A percentile compares a stretch with the other conserved stretches of the same genome.
Conservation (phyloP, 768 basidiomycete species). For the Rhodotorula toruloides region DNA sequence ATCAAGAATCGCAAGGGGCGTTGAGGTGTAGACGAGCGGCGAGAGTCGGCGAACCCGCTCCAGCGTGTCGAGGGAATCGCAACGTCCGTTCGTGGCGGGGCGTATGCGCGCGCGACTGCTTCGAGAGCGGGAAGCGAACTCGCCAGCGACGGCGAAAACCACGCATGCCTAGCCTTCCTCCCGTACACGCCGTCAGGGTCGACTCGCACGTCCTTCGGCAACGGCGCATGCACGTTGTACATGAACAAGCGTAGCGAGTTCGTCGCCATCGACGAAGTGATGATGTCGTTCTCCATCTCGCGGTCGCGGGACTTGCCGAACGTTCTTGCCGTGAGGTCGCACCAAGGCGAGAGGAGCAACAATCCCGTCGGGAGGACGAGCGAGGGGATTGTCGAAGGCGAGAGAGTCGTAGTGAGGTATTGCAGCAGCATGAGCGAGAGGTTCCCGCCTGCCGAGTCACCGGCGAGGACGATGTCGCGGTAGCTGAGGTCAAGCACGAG, state of each 20-base stretch:
- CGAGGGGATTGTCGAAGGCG: not conserved
- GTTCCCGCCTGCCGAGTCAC: conserved; percentile 38
- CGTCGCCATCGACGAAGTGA: conserved; percentile 21
- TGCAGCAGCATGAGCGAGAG: conserved; percentile 32
- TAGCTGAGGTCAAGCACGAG: conserved; percentile 36
- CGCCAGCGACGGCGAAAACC: conserved; percentile 24
- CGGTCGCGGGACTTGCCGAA: not conserved
- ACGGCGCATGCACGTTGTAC: not conserved
- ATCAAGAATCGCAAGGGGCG: conserved; percentile 26
- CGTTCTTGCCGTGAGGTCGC: conserved; percentile 29
- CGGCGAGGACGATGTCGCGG: conserved; percentile 31
- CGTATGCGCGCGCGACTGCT: not conserved
- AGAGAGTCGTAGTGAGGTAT: conserved; percentile 27
- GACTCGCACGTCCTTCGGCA: not conserved
- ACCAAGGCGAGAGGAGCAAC: conserved; percentile 37
- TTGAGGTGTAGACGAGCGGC: conserved; percentile 2
- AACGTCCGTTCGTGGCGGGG: no score
- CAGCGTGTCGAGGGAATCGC: no score
- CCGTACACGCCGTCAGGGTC: no score
- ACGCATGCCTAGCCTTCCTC: no score
- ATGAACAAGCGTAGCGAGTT: conserved; percentile 23
- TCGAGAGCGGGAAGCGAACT: conserved; percentile 3
- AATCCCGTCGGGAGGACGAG: conserved; percentile 22
- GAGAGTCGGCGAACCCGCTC: no score
- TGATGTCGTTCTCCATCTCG: conserved; percentile 19